Evolutionary conservation across 768 basidiomycete species (phyloP).

Genomic region (Rhizopogon rudus): DNA sequence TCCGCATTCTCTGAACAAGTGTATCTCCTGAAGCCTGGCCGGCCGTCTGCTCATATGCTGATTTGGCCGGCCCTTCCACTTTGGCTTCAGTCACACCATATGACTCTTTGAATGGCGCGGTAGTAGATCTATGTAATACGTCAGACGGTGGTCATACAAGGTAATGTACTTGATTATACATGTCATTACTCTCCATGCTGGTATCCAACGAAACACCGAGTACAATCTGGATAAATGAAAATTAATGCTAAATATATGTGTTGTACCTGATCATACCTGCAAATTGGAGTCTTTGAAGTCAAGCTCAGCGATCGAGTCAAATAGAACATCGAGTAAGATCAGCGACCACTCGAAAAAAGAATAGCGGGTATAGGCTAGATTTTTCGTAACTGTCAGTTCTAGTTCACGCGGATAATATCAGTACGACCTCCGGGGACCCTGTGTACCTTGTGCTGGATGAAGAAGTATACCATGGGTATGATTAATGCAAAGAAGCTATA

Average conservation of each 20-base stretch:
- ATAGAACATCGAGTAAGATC: constrained; percentile 67
- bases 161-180: constrained; percentile 43
- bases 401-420: neutral
- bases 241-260: neutral
- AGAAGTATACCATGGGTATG: constrained; percentile 76
- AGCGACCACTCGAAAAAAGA: constrained; percentile 87
- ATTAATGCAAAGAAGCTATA: constrained; percentile 67
- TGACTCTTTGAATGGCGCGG: constrained; percentile 1
- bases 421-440: constrained; percentile 68
- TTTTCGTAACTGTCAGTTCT: neutral
- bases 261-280: constrained; percentile 35
- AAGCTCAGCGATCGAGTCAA: constrained; percentile 59
- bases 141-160: constrained; percentile 27
- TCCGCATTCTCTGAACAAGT: neutral
- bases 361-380: constrained; percentile 77
- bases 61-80: neutral
- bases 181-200: constrained; percentile 25
- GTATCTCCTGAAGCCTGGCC: neutral
- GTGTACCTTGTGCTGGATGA: constrained; percentile 80
- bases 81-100: neutral
- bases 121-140: constrained; percentile 16
- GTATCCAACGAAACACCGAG: constrained; percentile 24
- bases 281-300: constrained; percentile 54
- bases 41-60: neutral
- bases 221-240: constrained; percentile 13